Conservation (phyloP, 2,329 filamentous ascomycete species). For the Penicillium decumbens region DNA sequence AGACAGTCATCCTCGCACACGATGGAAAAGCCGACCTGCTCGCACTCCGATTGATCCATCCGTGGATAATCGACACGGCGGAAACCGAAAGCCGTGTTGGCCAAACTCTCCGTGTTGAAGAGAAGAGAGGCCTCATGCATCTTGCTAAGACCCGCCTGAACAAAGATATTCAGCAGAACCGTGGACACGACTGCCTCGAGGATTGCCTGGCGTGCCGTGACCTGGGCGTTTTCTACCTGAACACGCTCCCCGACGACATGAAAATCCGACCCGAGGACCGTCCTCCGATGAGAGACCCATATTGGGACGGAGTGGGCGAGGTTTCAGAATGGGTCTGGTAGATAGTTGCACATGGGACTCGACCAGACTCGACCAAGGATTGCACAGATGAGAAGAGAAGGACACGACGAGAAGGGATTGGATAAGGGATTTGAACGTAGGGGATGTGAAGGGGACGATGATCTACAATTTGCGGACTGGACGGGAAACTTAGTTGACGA, state of each 20-base stretch:
- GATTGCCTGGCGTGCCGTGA: conserved; percentile 46
- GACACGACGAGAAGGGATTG: too few relatives aligned
- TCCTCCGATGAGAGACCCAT: too few relatives aligned
- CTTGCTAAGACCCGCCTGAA: conserved; percentile 17
- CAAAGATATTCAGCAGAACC: conserved; percentile 22
- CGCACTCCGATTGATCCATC: conserved; percentile 49
- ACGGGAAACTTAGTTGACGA: too few relatives aligned
- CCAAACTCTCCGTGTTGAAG: neutral
- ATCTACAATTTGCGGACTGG: too few relatives aligned
- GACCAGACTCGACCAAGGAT: too few relatives aligned
- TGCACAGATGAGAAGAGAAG: too few relatives aligned
- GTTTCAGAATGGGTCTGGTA: too few relatives aligned
- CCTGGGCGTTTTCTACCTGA: conserved; percentile 40
- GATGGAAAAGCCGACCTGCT: conserved; percentile 42
- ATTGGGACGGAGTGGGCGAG: too few relatives aligned
- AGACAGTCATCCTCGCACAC: conserved; percentile 51
- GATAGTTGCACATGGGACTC: too few relatives aligned
- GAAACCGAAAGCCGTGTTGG: conserved; percentile 19
- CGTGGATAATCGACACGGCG: conserved; percentile 45
- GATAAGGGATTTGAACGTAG: neutral
- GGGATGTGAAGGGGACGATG: neutral
- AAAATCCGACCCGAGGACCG: neutral
- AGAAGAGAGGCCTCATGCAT: conserved; percentile 17
- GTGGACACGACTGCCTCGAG: conserved; percentile 44
- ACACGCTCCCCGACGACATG: neutral